Conservation (phyloP, 306 rosid genomes). For the Hippophae gyantsensis region DNA sequence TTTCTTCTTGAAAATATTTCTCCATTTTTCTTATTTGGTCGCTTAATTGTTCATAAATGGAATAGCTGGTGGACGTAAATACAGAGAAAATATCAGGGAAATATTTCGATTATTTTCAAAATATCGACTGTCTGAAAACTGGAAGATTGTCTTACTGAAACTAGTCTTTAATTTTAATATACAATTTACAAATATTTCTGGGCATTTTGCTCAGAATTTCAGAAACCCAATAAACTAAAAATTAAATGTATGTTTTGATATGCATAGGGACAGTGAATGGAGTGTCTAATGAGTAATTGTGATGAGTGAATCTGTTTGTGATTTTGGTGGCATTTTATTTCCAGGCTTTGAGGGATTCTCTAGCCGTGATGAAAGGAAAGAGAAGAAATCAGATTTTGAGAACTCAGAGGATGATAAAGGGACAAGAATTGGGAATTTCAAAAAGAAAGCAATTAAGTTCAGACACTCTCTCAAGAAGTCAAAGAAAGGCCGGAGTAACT, state of each 20-base stretch:
- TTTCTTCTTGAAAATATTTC: background rate
- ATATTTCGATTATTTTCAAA: background rate
- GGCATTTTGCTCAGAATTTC: background rate
- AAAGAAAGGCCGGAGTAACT: slow-evolving; percentile 32
- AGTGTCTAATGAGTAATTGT: background rate
- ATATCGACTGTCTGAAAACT: background rate
- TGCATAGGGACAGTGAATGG: background rate
- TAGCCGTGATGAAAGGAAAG: slow-evolving; percentile 58
- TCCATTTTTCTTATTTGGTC: background rate
- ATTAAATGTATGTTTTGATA: background rate
- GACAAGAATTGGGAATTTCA: slow-evolving; percentile 58
- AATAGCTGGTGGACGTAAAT: background rate
- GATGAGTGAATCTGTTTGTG: background rate
- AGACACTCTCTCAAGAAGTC: slow-evolving; percentile 73
- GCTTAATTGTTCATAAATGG: background rate
- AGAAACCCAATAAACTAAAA: background rate
- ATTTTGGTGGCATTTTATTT: background rate
- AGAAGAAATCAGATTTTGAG: slow-evolving; percentile 66
- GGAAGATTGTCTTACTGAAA: background rate
- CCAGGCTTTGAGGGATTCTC: slow-evolving; percentile 75
- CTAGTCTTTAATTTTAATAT: too few species aligned
- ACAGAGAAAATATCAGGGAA: background rate
- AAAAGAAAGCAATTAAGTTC: slow-evolving; percentile 71
- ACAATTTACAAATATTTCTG: too few species aligned
- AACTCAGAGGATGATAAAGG: slow-evolving; percentile 69